Evolutionary conservation across 169 alveolate genomes (phyloP), one percentile per base, ranked within the genome.

Genomic region (Plasmodium coatneyi): DNA sequence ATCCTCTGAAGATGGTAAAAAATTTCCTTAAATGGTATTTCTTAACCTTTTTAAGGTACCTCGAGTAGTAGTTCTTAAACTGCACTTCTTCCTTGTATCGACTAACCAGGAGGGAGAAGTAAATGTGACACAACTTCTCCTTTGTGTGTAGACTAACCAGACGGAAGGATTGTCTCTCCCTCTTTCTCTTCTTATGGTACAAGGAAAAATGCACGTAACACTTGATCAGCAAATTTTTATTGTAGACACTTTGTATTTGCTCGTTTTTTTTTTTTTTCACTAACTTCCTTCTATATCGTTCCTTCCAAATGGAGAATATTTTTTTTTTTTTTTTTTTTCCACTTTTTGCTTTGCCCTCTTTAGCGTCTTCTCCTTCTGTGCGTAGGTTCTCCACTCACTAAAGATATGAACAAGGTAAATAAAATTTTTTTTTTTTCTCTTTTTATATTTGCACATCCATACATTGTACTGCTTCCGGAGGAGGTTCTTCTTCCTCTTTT

Each of bases 341-440:
- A 84, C 25, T 76, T 19, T 84, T 39, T 74, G 54, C 34, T 32
- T 84, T 16, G 66, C 32, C 22, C 19, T 25, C 56, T 43, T 30
- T 28, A 84, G 22, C 2, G n/a, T 30, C 60, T 3, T 84, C 36
- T 72, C 80, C 41, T 19, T 84, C 28, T 84, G 6, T 30, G 92
- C 43, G 66, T 72, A 84, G 60, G 78, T 74, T 74, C 80, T 84
- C 92, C 92, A 84, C 41, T 84, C 92, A 30, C 78, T 84, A 74
- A 84, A 66, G 52, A 84, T 84, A 84, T 84, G 92, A 16, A 84
- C 43, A 74, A 36, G 43, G 2, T 84, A 84, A 72, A 84, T 84
- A 43, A 84, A 84, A 84, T 72, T 28, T 74, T 72, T 84, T 74
- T 84, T 84, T 49, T 72, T 84, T 46, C 34, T 84, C 16, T 74